Evolutionary conservation across 2,329 filamentous ascomycete genomes (phyloP).

Genomic region (Hymenoscyphus infarciens): DNA sequence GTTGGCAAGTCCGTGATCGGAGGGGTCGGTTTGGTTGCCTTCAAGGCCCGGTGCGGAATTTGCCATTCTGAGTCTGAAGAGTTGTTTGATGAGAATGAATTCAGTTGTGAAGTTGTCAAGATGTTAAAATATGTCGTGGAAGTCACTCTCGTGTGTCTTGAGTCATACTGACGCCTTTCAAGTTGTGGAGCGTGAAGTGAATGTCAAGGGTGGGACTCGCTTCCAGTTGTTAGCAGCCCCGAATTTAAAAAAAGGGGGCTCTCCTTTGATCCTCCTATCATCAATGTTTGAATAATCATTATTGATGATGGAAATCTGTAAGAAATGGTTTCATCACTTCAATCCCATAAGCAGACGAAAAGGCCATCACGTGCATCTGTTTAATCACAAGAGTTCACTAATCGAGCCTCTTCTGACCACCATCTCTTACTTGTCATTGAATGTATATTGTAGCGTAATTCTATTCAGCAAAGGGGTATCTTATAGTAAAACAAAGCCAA

Average conservation of each 20-base stretch:
- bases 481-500: constrained; percentile 21
- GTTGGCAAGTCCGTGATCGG: constrained; percentile 18
- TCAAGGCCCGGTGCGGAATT: constrained; percentile 16
- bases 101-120: not conserved
- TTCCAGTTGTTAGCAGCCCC: not conserved
- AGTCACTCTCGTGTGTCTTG: not conserved
- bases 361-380: not conserved
- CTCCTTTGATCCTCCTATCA: not conserved
- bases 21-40: constrained; percentile 18
- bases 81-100: not conserved
- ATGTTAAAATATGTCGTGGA: not conserved
- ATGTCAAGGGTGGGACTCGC: not conserved
- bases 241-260: not conserved
- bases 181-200: not conserved
- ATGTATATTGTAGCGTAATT: not conserved
- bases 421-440: not conserved
- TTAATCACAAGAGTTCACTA: not conserved
- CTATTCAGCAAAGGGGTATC: constrained; percentile 29
- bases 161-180: not conserved
- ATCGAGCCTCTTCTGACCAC: not conserved
- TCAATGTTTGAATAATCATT: not conserved
- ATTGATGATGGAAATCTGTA: not conserved
- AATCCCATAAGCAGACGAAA: not conserved
- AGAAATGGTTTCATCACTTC: not conserved
- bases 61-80: constrained; percentile 18